A percentile compares a stretch with the other conserved stretches of the same genome.
Evolutionary conservation across 257 asterid genomes (phyloP).

Genomic region (Anisodus tanguticus): DNA sequence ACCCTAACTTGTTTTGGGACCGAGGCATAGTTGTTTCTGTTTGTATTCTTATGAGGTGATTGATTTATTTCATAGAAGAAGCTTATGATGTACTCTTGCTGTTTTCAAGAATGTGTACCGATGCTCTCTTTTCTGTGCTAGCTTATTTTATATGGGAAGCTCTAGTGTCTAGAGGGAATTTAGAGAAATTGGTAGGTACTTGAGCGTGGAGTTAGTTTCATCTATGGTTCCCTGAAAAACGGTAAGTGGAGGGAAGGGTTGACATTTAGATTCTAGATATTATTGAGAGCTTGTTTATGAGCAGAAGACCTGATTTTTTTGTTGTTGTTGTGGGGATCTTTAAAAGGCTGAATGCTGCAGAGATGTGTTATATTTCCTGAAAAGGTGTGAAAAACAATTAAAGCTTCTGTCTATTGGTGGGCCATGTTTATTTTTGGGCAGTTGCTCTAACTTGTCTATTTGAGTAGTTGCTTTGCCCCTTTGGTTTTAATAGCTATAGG

Average conservation of each 20-base stretch:
- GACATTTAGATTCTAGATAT: constrained; percentile 1
- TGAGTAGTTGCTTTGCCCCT: constrained; percentile 1
- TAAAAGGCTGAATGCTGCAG: constrained; percentile 16
- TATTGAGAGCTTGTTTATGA: too few species aligned
- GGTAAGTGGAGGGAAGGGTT: neutral
- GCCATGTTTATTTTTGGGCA: neutral
- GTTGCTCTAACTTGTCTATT: neutral
- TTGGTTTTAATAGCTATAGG: neutral
- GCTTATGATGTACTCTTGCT: neutral
- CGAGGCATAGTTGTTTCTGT: neutral
- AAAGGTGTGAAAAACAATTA: neutral
- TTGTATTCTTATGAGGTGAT: neutral
- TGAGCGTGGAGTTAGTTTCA: neutral
- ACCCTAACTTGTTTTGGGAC: too few species aligned
- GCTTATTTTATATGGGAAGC: neutral
- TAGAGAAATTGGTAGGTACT: neutral
- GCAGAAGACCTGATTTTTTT: neutral
- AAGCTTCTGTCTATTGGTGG: neutral
- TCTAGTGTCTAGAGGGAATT: neutral
- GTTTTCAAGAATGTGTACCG: neutral
- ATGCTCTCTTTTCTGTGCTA: neutral
- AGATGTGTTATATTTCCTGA: neutral
- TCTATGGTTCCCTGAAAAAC: neutral
- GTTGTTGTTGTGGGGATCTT: constrained; percentile 1
- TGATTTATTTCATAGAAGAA: constrained; percentile 10